phyloP scores from a whole-genome alignment of 257 asterid species.

The Ilex aquifolium region DNA sequence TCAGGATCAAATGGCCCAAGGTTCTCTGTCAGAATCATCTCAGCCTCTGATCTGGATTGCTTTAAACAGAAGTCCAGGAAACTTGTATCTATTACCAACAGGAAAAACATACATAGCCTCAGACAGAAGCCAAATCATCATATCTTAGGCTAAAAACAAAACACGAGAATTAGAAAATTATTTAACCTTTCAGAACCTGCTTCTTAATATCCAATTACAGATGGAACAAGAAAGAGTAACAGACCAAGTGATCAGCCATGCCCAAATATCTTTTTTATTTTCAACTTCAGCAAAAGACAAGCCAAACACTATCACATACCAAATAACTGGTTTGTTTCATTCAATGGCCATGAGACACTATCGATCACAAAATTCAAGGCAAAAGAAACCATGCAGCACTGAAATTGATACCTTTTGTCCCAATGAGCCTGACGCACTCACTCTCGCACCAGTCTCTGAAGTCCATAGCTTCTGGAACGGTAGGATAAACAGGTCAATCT shows the following conservation, averaged over 20 bases:
- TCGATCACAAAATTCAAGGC: no score
- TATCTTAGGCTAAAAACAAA: no score
- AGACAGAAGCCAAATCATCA: not conserved
- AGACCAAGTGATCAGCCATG: not conserved
- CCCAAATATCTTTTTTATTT: not conserved
- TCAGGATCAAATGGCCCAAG: constrained; percentile 76
- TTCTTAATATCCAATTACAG: no score
- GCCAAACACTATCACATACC: no score
- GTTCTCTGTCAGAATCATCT: constrained; percentile 68
- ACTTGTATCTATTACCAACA: constrained; percentile 57
- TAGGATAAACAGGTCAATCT: not conserved
- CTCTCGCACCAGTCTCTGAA: constrained; percentile 95
- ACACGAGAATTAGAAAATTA: no score
- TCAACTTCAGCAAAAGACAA: no score
- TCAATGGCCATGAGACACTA: no score
- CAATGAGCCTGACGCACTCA: constrained; percentile 76
- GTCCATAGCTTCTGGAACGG: constrained; percentile 75
- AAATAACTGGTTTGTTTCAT: no score
- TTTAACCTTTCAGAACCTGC: no score
- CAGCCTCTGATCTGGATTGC: constrained; percentile 83
- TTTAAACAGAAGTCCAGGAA: constrained; percentile 76
- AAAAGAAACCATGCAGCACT: no score
- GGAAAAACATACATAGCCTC: constrained; percentile 1
- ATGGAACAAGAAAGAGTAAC: not conserved
- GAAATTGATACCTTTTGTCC: constrained; percentile 62